These are phyloP conservation scores for Dendryphion nanum DNA, from an alignment of 2,329 filamentous ascomycete genomes.

Conservation along the genomic window DNA sequence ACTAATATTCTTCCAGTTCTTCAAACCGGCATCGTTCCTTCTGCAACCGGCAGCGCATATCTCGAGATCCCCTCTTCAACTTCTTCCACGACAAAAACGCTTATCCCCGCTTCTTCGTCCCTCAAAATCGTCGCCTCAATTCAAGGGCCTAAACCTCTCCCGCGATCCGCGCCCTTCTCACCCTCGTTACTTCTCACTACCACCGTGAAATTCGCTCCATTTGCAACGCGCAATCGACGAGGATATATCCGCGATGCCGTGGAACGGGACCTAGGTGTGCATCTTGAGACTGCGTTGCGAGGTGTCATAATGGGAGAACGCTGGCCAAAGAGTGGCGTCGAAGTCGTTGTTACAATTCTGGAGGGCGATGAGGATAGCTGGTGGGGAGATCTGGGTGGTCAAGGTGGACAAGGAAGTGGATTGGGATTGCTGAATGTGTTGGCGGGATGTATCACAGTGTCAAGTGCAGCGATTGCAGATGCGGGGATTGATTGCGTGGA, in stretches of 20 bases:
- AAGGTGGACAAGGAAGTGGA: slow-evolving; percentile 58
- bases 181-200: slow-evolving; percentile 89
- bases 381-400: slow-evolving; percentile 54
- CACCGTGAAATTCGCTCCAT: slow-evolving; percentile 95
- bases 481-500: slow-evolving; percentile 96
- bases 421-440: slow-evolving; percentile 93
- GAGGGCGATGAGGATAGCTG: slow-evolving; percentile 85
- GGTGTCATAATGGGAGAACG: slow-evolving; percentile 89
- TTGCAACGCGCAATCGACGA: slow-evolving; percentile 77
- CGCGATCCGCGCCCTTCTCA: slow-evolving; percentile 85
- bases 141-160: slow-evolving; percentile 87
- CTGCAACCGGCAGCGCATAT: slow-evolving; percentile 90
- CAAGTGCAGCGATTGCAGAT: slow-evolving; percentile 88
- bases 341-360: slow-evolving; percentile 87
- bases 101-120: slow-evolving; percentile 60
- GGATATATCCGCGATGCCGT: slow-evolving; percentile 83
- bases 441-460: slow-evolving; percentile 88
- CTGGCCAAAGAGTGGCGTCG: slow-evolving; percentile 98
- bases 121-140: slow-evolving; percentile 92
- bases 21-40: slow-evolving; percentile 88
- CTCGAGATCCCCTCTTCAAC: slow-evolving; percentile 59
- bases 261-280: slow-evolving; percentile 86
- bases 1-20: slow-evolving; percentile 59
- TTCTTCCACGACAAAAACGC: slow-evolving; percentile 38
- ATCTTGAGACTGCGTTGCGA: slow-evolving; percentile 85